Conservation (phyloP, 345 rosid species). For the Citrus mangshanensis region DNA sequence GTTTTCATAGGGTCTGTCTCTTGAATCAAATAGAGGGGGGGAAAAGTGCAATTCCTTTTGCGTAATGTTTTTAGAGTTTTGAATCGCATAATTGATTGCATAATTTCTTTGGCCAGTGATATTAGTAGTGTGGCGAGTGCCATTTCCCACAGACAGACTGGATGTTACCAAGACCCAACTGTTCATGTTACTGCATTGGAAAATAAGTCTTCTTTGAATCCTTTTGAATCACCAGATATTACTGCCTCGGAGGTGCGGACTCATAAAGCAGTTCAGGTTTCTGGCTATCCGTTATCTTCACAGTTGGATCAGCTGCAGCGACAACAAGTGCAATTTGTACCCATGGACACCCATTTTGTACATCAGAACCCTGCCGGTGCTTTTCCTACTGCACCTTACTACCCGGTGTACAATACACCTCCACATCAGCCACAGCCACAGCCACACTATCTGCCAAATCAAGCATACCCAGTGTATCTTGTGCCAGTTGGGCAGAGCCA, state of each 20-base stretch:
- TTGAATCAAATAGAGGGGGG: neutral
- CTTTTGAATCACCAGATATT: constrained; percentile 21
- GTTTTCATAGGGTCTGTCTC: neutral
- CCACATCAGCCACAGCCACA: constrained; percentile 34
- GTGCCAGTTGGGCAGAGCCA: constrained; percentile 41
- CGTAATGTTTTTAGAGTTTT: neutral
- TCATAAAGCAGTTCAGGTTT: constrained; percentile 32
- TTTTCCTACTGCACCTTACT: constrained; percentile 37
- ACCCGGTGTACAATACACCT: constrained; percentile 31
- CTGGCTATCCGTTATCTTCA: constrained; percentile 39
- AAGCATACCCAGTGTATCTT: constrained; percentile 42
- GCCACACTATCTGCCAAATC: constrained; percentile 43
- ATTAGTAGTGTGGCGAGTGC: constrained; percentile 16
- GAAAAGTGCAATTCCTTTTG: neutral
- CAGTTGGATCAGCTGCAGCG: constrained; percentile 41
- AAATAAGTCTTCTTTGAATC: constrained; percentile 22
- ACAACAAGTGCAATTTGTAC: constrained; percentile 39
- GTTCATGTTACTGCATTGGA: constrained; percentile 27
- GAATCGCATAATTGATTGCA: neutral
- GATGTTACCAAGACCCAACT: constrained; percentile 30
- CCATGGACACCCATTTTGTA: constrained; percentile 31
- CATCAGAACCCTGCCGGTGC: constrained; percentile 32
- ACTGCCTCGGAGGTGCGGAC: constrained; percentile 25
- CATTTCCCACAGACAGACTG: constrained; percentile 18
- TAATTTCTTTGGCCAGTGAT: constrained; percentile 32